Evolutionary conservation across 164 flowering plant species (phyloP), one percentile per base, ranked within the genome.

Genomic region (Chloranthus sessilifolius): DNA sequence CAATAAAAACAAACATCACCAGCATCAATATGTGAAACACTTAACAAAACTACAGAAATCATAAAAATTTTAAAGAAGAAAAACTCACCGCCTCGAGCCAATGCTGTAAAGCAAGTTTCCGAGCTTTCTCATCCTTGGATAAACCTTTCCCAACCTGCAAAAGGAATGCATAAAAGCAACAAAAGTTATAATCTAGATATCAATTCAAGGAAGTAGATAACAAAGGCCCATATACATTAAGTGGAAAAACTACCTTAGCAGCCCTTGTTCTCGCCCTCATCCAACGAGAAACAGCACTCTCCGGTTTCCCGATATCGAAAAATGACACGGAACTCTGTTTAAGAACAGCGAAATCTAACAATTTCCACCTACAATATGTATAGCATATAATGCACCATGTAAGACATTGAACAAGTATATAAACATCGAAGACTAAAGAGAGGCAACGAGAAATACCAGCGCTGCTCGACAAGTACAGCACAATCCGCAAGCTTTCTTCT

Each of bases 1-100:
- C 11, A 49, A 39, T 5, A 54, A 58, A 25, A 49, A 45, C 4
- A 37, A 11, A 27, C 28, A 37, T 50, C 16, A 51, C 17, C 22
- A 42, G 17, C 2, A 43, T 40, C 23, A 63, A 15, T 28, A 23
- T 15, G 15, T n/a, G n/a, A n/a, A 50, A 43, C 3, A 12, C 2
- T 3, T n/a, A 51, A 58, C 19, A 19, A 54, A 36, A 25, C 17
- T 14, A 19, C 10, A 36, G 25, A 17, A 8, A 37, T 30, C 2
- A 20, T n/a, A 17, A 10, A n/a, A 55, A 9, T 23, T 3, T 2
- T 24, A 7, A 23, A 46, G 21, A 29, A 26, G 5, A n/a, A 17
- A n/a, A 34, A 69, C 88, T 65, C 73, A 91, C 98, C 2, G 96
- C 98, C 58, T 91, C 98, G 22, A 91, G 96, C 98, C 96, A 91